Conservation (phyloP, 768 basidiomycete genomes). For the Mrakia blollopis region DNA sequence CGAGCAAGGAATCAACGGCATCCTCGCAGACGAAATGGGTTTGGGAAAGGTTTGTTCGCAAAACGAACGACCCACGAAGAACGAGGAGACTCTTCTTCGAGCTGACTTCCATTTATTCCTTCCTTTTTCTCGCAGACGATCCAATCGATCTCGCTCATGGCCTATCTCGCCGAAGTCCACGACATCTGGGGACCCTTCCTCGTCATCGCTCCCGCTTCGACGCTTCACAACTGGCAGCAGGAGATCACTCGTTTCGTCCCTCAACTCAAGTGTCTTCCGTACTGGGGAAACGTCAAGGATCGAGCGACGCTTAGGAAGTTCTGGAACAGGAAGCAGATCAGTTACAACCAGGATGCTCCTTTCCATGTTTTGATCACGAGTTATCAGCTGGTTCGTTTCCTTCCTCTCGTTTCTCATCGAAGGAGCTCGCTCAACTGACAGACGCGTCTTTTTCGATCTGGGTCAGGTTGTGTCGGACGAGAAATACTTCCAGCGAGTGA, state of each 20-base stretch:
- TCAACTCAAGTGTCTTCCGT: slow-evolving; percentile 84
- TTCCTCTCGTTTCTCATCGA: not conserved
- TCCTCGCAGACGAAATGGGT: slow-evolving; percentile 98
- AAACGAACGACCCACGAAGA: not conserved
- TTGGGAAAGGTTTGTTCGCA: slow-evolving; percentile 44
- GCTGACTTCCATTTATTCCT: not conserved
- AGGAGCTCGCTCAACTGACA: not conserved
- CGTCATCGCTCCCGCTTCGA: slow-evolving; percentile 94
- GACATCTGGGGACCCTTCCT: slow-evolving; percentile 99
- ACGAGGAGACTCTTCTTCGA: not conserved
- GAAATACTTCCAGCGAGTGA: slow-evolving; percentile 93
- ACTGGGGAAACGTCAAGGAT: slow-evolving; percentile 98
- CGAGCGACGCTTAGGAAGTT: slow-evolving; percentile 89
- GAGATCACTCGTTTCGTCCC: slow-evolving; percentile 95
- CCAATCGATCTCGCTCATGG: slow-evolving; percentile 92
- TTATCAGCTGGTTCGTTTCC: slow-evolving; percentile 73
- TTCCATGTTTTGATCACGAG: slow-evolving; percentile 96
- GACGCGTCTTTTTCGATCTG: not conserved
- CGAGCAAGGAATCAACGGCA: slow-evolving; percentile 99
- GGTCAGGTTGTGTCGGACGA: slow-evolving; percentile 86
- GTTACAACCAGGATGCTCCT: slow-evolving; percentile 87
- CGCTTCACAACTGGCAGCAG: slow-evolving; percentile 98
- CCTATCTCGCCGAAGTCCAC: slow-evolving; percentile 92
- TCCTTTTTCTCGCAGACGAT: slow-evolving; percentile 55
- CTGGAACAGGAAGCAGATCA: slow-evolving; percentile 97